Evolutionary conservation across 495 filamentous ascomycete species (phyloP), one percentile per base, ranked within the genome.

Genomic region (Clavariopsis aquatica): DNA sequence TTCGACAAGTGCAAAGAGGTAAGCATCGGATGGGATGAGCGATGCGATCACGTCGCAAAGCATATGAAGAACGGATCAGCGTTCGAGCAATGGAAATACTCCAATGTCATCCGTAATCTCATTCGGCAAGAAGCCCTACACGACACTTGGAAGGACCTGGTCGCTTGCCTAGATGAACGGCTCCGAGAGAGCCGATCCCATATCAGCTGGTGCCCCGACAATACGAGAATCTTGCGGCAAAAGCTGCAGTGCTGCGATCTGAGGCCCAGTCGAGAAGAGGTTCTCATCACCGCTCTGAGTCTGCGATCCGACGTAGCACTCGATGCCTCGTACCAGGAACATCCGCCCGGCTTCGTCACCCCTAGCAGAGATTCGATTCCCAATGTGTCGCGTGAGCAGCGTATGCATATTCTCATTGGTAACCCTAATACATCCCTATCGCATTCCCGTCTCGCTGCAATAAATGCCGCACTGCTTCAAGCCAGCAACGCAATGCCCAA

Each of bases 171-270:
- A 19, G 53, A 66, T 34, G 64, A 70, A 28, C 49, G 55, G 1
- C 56, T 60, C 0, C 41, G 52, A 17, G 57, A 67, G 38, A 60
- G 49, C 23, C 58, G 68, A 12, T 67, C 68, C 17, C 59, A 70
- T 15, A 60, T 70, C 9, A 62, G 36, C n/a, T 70, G 68, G 68
- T 63, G 49, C 29, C 63, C 64, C 1, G 52, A 70, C 27, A 70
- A 64, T 31, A 60, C 68, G 1, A 59, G 68, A 22, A 53, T 57
- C 5, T 60, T 70, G 1, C 19, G 64, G 34, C 68, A 70, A 36
- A 70, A 70, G 38, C 68, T 70, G 10, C 55, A 70, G 47, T 70
- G 68, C 43, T 60, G 64, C 22, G 68, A 70, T 49, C 56, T 70
- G 6, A 34, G 60, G 34, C 63, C 64, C 13, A 64, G 52, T 26